phyloP scores from a whole-genome alignment of 2,329 filamentous ascomycete species.

The Calonectria pseudoreteaudii region DNA sequence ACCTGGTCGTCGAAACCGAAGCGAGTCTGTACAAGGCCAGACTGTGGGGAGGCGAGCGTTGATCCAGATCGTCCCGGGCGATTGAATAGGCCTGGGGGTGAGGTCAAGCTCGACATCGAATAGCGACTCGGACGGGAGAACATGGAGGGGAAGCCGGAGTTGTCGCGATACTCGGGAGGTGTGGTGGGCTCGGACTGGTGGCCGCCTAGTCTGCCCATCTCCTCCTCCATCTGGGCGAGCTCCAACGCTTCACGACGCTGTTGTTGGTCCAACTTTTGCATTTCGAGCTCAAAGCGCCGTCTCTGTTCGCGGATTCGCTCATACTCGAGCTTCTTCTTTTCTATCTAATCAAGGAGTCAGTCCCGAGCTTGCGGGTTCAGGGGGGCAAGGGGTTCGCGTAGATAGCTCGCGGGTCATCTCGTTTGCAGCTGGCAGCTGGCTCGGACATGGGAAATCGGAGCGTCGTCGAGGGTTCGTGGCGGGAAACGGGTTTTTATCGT shows the following conservation, averaged over 20 bases:
- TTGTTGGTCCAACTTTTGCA: constrained; percentile 89
- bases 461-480: not conserved
- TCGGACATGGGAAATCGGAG: constrained; percentile 9
- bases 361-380: constrained; percentile 13
- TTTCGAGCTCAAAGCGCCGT: constrained; percentile 89
- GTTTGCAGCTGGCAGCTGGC: not conserved
- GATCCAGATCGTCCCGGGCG: constrained; percentile 82
- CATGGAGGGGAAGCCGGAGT: constrained; percentile 78
- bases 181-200: constrained; percentile 96
- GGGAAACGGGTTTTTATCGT: constrained; percentile 10
- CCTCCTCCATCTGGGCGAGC: constrained; percentile 85
- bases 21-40: constrained; percentile 69
- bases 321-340: constrained; percentile 94
- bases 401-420: not conserved
- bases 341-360: constrained; percentile 73
- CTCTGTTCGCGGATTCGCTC: constrained; percentile 91
- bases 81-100: constrained; percentile 80
- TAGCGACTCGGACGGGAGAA: constrained; percentile 89
- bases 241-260: constrained; percentile 86
- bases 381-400: not conserved
- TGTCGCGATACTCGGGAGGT: constrained; percentile 90
- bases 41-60: constrained; percentile 82
- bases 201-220: constrained; percentile 74
- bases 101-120: constrained; percentile 88
- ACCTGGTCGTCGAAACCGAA: constrained; percentile 67